Percentiles rank a stretch among this genome's conserved stretches.
Conservation (phyloP, 1,139 yeast species). For the Suhomyces terraborum region DNA sequence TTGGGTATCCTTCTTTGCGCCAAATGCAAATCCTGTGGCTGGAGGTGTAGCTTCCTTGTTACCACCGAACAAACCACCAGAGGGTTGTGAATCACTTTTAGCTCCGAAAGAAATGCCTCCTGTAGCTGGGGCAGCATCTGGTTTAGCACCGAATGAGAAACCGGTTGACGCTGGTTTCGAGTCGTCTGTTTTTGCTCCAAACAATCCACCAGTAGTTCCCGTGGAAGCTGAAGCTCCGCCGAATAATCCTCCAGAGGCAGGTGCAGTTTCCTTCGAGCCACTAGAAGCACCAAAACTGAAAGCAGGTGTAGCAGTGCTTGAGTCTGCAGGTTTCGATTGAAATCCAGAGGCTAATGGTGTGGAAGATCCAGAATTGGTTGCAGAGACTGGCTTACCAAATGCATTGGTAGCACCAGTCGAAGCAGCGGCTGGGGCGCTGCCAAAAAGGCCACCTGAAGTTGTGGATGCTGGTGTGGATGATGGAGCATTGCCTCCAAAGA, state of each 20-base stretch:
- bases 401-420: constrained; percentile 28
- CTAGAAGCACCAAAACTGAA: constrained; percentile 16
- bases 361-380: constrained; percentile 8
- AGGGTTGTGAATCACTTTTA: constrained; percentile 14
- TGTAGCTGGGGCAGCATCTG: constrained; percentile 7
- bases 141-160: constrained; percentile 15
- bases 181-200: constrained; percentile 19
- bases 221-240: constrained; percentile 20
- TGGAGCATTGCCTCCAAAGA: constrained; percentile 1
- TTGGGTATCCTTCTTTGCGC: constrained; percentile 18
- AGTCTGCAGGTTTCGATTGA: constrained; percentile 6
- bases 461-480: constrained; percentile 14
- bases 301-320: constrained; percentile 18
- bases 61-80: constrained; percentile 29
- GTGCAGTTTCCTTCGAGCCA: constrained; percentile 15
- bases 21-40: constrained; percentile 20
- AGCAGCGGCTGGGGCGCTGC: constrained; percentile 16
- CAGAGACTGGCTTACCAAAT: constrained; percentile 14
- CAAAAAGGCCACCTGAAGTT: constrained; percentile 16
- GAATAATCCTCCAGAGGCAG: constrained; percentile 26
- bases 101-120: constrained; percentile 30
- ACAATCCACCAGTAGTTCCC: constrained; percentile 14
- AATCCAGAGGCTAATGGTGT: not conserved
- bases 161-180: constrained; percentile 17
- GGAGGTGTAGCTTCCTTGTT: constrained; percentile 10